Evolutionary conservation across 1,284 basidiomycete genomes (phyloP), one percentile per base, ranked within the genome.

Genomic region (Leccinum griseonigrum): DNA sequence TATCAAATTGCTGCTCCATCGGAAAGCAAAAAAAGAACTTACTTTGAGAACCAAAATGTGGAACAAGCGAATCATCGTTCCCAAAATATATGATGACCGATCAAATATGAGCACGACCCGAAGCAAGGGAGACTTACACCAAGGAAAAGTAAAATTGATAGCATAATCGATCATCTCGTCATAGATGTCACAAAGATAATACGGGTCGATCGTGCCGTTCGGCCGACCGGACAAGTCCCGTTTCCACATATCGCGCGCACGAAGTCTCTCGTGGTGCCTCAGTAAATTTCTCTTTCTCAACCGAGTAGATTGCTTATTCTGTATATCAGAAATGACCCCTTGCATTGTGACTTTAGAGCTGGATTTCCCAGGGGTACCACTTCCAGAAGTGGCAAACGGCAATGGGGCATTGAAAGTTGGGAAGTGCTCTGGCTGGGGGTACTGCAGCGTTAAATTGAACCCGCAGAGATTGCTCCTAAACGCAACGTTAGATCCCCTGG

Each of bases 21-120:
- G 13, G 6, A 38, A 28, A 7, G 36, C 28, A 40, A 22, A 50
- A 36, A 13, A 10, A 46, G 3, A 46, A 69, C 79, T 46, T 68
- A 87, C 87, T 72, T 79, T 90, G 85, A 32, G 87, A 85, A 10
- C 85, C 82, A 26, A 80, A 76, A 66, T 90, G 88, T 2, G 86
- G 71, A 57, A 88, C 79, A 11, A 90, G 78, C 0, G 84, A 76
- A 67, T 90, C 88, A 63, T 88, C 84, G 65, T 90, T 89, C 3
- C 87, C 88, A 7, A 86, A 86, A 67, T 80, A 90, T 18, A 91
- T 71, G 4, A 90, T 73, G 10, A 22, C 22, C 22, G 22, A 46
- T 16, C 14, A 48, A 6, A 5, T 29, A 40, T 55, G 46, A 29
- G 34, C 32, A 6, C 3, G 48, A 56, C 38, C 4, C 9, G 5